Evolutionary conservation across 257 asterid genomes (phyloP).

Genomic region (Jaltomata sinuosa): DNA sequence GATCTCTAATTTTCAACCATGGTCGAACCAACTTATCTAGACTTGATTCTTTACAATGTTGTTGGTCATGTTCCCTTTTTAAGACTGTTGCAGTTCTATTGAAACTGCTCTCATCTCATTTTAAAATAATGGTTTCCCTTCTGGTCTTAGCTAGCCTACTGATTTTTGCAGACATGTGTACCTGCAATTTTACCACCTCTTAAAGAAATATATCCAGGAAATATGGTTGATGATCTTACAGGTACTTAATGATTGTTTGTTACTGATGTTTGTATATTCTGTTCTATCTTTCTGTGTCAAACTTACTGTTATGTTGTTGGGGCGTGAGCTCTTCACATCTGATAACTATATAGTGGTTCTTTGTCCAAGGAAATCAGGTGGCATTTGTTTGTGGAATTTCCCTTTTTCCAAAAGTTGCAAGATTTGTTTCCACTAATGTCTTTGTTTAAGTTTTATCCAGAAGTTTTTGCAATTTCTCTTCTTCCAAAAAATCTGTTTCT

Average conservation of each 20-base stretch:
- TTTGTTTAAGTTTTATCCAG: not conserved
- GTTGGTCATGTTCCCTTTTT: not conserved
- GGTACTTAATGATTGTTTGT: conserved; percentile 30
- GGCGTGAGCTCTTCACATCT: not conserved
- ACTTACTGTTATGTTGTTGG: not conserved
- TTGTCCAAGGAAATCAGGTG: not conserved
- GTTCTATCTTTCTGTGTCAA: not conserved
- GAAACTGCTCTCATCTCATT: not conserved
- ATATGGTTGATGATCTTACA: conserved; percentile 67
- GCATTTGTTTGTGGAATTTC: not conserved
- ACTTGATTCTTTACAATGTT: not conserved
- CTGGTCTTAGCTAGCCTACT: conserved; percentile 8
- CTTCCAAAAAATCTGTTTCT: not conserved
- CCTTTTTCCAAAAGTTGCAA: not conserved
- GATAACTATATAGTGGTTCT: not conserved
- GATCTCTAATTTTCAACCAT: not conserved
- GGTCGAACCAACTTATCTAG: not conserved
- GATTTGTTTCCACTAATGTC: not conserved
- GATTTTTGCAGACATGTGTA: conserved; percentile 62
- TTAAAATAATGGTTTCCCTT: not conserved
- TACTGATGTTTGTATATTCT: not conserved
- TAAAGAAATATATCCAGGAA: conserved; percentile 78
- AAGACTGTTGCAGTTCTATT: not conserved
- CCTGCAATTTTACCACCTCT: conserved; percentile 92
- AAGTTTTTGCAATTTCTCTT: not conserved